Evolutionary conservation across 225 moss, liverwort and hornwort species (phyloP).

Genomic region (Climacium dendroides): DNA sequence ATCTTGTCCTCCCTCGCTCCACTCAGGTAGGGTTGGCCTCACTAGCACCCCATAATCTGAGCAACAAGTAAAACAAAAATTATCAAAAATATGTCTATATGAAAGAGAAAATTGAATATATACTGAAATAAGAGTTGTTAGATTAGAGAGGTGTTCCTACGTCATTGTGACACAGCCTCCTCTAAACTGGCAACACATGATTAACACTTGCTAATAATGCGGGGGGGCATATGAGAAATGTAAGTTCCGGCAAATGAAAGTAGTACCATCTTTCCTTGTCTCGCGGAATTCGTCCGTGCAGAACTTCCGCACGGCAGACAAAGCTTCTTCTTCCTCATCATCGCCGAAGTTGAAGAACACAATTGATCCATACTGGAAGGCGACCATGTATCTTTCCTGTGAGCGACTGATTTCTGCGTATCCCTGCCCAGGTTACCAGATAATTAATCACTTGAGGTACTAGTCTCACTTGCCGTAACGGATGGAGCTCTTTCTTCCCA

Average conservation of each 20-base stretch:
- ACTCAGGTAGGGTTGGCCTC: conserved; percentile 66
- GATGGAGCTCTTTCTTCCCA: background rate
- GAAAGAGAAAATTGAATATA: background rate
- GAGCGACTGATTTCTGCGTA: conserved; percentile 66
- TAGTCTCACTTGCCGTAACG: background rate
- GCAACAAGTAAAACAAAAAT: background rate
- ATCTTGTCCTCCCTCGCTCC: conserved; percentile 96
- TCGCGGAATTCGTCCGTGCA: conserved; percentile 83
- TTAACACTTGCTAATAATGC: background rate
- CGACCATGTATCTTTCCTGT: conserved; percentile 82
- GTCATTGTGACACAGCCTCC: background rate
- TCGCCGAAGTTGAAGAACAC: conserved; percentile 98
- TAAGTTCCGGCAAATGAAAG: background rate
- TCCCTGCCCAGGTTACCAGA: conserved; percentile 36
- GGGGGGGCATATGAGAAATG: background rate
- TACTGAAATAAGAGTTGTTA: background rate
- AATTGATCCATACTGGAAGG: conserved; percentile 86
- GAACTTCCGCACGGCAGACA: conserved; percentile 75
- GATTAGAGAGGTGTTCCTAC: background rate
- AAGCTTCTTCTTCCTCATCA: conserved; percentile 79
- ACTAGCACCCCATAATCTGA: conserved; percentile 91
- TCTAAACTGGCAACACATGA: background rate
- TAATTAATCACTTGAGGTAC: background rate
- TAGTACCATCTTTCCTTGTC: conserved; percentile 75
- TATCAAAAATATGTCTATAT: background rate